Base-by-base conservation (phyloP, 768 basidiomycete genomes). In the Kwoniella sp. region DNA sequence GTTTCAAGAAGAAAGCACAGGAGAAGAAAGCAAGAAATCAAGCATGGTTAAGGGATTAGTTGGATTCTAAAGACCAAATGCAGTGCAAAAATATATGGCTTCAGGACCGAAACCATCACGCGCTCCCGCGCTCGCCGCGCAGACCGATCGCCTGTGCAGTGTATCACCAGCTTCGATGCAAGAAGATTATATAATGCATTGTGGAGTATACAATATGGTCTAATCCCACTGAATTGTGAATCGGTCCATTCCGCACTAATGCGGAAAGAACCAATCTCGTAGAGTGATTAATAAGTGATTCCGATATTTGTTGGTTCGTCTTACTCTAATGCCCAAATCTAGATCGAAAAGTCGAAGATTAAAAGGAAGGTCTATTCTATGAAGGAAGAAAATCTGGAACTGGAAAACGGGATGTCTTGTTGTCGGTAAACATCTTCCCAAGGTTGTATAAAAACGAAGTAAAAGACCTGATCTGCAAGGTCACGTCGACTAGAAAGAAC, bases 1-100 rank as follows among this genome's bases (percentile, higher is more conserved):
- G 78, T 15, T 79, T 78, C 75, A 69, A 60, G 57, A 68, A 68
- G 71, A 75, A 76, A 61, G 72, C 72, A 53, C 53, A 58, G 30
- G 78, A 78, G 64, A 73, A 77, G 68, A 70, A 69, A 54, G 21
- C 48, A 19, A 40, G 77, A 19, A 68, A 62, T 52, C 71, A 77
- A 37, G 77, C 77, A 27, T 79, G 78, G 78, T 58, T 79, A 4
- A 48, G 77, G 46, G 77, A 77, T 19, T 79, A 49, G 48, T 19
- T 9, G 26, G 24, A 15, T 52, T 26, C 22, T 24, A 52, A 21
- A 52, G 7, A 33, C 13, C 7, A 6, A 33, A 6, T 33, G 33
- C 33, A 33, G 13, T 13, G 33, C 7, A 6, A 13, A 33, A 33
- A 33, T 33, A 33, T 33, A 13, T 6, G 7, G 33, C 33, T 13